Evolutionary conservation across 306 rosid genomes (phyloP), one percentile per base, ranked within the genome.

Genomic region (Prinsepia uniflora): DNA sequence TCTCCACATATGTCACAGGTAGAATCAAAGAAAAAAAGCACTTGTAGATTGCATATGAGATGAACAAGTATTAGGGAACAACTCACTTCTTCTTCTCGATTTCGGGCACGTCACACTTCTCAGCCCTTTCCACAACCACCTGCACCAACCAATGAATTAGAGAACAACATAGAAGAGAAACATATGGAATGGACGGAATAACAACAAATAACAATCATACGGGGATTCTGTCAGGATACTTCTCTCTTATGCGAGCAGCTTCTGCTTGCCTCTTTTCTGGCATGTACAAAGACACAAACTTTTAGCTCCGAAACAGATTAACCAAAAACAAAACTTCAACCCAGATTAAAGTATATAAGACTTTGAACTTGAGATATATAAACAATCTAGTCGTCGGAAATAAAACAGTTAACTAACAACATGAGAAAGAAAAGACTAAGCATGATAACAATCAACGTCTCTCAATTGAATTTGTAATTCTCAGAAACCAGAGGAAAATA

Each of bases 121-220:
- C 88, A 68, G 88, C 89, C 83, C 81, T 86, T 69, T 86, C 96
- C 41, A 89, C 91, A 73, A 89, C 83, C 75, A 89, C 96, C 91
- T 89, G 61, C 65, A 70, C 70, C 76, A 70, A 24, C 60, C 62
- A 70, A 30, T 10, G 8, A 62, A 44, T 24, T 42, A 52, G 3
- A 44, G 53, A 68, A 19, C 54, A 41, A 6, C 42, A 6, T 54
- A 56, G 68, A 4, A 70, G 6, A 48, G 39, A 43, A 50, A 77
- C 13, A 68, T 42, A 54, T 20, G 48, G 36, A 54, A 11, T 42
- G 6, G 13, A 41, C 20, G 39, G 40, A 64, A 44, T 64, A 11
- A 41, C 41, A 52, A 43, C 20, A 43, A 61, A 60, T 7, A 58
- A 72, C 43, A 52, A 79, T 67, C 91, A 72, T 83, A 86, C 91